Evolutionary conservation across 2,329 filamentous ascomycete genomes (phyloP), one percentile per base, ranked within the genome.

Genomic region (Alternaria novae-zelandiae): DNA sequence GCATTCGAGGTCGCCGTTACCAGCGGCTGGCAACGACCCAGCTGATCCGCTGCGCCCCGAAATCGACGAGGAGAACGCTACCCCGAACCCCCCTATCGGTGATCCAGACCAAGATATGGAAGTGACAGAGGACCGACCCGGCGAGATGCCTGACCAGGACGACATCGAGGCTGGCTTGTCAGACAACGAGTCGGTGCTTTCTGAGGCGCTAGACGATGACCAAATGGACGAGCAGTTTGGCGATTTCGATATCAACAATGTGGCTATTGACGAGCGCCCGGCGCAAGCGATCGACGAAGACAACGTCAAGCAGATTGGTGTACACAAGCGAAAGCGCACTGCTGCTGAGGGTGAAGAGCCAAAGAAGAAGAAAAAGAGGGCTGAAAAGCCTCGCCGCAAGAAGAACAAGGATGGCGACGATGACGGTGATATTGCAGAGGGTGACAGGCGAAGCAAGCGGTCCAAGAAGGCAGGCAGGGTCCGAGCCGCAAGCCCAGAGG

Each of bases 291-390:
- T 90, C 26, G 88, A 90, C 67, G 87, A 89, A 65, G 85, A 86
- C 65, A 89, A 88, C 60, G 80, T 90, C 66, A 87, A 85, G 63
- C 73, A 87, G 62, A 85, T 90, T 65, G 86, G 88, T 61, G 85
- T 88, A 58, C 86, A 89, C 79, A 89, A 89, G 82, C 83, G 88
- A 66, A 88, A 89, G 83, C 87, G 92, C 61, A 75, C 84, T 9
- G 90, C 85, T 41, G 87, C 86, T 54, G 87, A 86, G 66, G 84
- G 83, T 56, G 84, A 85, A 30, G 83, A 89, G 55, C 88, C 86
- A 28, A 85, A 86, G 53, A 92, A 91, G 80, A 96, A 93, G 82
- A 91, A 92, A 57, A 89, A 87, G 78, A 81, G 84, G 61, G 80
- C 86, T 26, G 86, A 87, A 72, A 87, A 85, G 79, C 83, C 82